These are phyloP conservation scores for Primulina tabacum DNA, from an alignment of 257 asterid species.

Conservation along the genomic window DNA sequence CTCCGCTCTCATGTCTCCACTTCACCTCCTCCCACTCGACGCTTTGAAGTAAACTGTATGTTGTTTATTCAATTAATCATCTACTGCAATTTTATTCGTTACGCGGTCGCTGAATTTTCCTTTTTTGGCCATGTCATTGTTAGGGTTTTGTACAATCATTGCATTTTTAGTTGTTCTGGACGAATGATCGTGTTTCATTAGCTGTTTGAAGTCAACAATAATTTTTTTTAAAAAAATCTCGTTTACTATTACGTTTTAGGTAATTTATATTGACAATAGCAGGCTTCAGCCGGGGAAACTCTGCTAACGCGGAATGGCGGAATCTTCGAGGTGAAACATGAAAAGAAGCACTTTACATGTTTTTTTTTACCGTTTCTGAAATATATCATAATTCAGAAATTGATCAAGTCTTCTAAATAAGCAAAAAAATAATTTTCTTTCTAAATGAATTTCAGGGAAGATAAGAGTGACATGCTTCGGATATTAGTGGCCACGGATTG, in stretches of 20 bases:
- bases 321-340: slow-evolving; percentile 38
- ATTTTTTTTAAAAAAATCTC: neutral
- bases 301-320: slow-evolving; percentile 35
- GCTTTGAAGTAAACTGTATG: neutral
- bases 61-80: too few species aligned
- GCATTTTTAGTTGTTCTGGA: neutral
- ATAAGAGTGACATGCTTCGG: slow-evolving; percentile 52
- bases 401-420: too few species aligned
- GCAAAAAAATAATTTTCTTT: neutral
- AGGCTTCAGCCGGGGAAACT: slow-evolving; percentile 24
- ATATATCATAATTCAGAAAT: too few species aligned
- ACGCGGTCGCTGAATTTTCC: slow-evolving; percentile 1
- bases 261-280: neutral
- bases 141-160: slow-evolving; percentile 33
- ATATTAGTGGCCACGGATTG: slow-evolving; percentile 93
- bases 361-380: too few species aligned
- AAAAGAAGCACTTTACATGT: slow-evolving; percentile 1
- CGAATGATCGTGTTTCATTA: neutral
- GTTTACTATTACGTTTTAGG: slow-evolving; percentile 4
- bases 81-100: neutral
- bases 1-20: neutral
- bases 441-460: slow-evolving; percentile 45
- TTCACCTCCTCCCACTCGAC: neutral
- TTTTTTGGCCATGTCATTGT: slow-evolving; percentile 17
- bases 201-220: neutral